phyloP scores from a whole-genome alignment of 2,329 filamentous ascomycete genomes.

The Scedosporium boydii region DNA sequence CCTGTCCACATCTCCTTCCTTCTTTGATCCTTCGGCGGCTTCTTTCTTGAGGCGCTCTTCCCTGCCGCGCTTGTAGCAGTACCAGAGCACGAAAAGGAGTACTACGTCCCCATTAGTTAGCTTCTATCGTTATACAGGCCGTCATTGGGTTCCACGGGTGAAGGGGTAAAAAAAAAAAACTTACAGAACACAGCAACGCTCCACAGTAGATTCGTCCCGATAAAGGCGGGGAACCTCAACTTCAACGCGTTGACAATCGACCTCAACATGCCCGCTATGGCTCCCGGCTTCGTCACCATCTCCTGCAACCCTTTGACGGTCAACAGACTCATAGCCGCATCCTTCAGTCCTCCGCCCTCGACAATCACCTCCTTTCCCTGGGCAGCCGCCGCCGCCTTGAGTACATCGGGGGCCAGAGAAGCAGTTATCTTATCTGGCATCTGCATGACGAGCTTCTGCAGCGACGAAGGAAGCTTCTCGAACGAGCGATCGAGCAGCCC shows the following conservation, averaged over 20 bases:
- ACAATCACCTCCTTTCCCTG: constrained; percentile 52
- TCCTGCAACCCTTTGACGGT: constrained; percentile 66
- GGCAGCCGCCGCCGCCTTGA: constrained; percentile 70
- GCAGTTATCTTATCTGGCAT: constrained; percentile 74
- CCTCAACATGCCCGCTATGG: constrained; percentile 72
- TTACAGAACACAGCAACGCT: constrained; percentile 79
- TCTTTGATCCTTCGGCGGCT: constrained; percentile 20
- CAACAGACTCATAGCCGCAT: constrained; percentile 55
- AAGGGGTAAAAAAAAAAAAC: constrained; percentile 18
- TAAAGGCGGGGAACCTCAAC: constrained; percentile 78
- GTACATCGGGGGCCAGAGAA: constrained; percentile 67
- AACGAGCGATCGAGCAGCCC: constrained; percentile 49
- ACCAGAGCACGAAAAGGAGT: constrained; percentile 91
- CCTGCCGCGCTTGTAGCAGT: constrained; percentile 89
- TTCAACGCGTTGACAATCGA: constrained; percentile 88
- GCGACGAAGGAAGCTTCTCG: constrained; percentile 62
- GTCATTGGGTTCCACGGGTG: too few relatives aligned
- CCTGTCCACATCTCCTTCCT: constrained; percentile 23
- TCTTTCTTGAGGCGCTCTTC: constrained; percentile 69
- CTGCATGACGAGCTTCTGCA: constrained; percentile 79
- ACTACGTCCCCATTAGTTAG: constrained; percentile 36
- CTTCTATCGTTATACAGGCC: too few relatives aligned
- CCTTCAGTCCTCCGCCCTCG: constrained; percentile 31
- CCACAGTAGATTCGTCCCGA: constrained; percentile 87
- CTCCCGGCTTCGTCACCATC: constrained; percentile 77